Evolutionary conservation across 192 early-diverging fungal genomes (phyloP).

Genomic region (Podila epigama): DNA sequence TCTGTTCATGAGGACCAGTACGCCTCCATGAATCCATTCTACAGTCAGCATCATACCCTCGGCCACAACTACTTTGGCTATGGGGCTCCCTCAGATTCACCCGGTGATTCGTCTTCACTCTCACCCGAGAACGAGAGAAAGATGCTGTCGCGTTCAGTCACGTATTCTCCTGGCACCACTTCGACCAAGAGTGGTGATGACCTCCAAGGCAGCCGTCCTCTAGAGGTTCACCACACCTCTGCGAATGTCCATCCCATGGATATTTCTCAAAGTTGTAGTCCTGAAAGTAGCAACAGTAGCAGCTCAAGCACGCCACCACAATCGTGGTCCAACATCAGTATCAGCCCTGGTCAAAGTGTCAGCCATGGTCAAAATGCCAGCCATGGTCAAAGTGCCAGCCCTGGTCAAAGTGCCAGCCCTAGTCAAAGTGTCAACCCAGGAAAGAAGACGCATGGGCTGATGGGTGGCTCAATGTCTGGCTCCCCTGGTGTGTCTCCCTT

Average conservation of each 20-base stretch:
- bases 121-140: too few relatives aligned
- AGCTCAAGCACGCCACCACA: too few relatives aligned
- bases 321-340: too few relatives aligned
- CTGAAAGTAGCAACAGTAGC: too few relatives aligned
- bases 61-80: not conserved
- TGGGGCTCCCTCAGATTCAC: not conserved
- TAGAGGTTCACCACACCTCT: not conserved
- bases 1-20: not conserved
- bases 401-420: too few relatives aligned
- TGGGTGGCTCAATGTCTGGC: not conserved
- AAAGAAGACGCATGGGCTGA: not conserved
- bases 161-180: too few relatives aligned
- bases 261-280: not conserved
- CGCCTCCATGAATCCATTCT: not conserved
- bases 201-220: not conserved
- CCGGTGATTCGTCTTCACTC: not conserved
- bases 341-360: too few relatives aligned
- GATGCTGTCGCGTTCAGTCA: too few relatives aligned
- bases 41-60: not conserved
- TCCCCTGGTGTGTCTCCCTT: not conserved
- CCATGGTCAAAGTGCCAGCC: too few relatives aligned
- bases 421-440: too few relatives aligned
- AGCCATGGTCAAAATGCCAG: too few relatives aligned
- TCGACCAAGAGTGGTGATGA: not conserved
- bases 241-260: not conserved